phyloP scores from a whole-genome alignment of 345 rosid genomes.

The Isatis tinctoria region DNA sequence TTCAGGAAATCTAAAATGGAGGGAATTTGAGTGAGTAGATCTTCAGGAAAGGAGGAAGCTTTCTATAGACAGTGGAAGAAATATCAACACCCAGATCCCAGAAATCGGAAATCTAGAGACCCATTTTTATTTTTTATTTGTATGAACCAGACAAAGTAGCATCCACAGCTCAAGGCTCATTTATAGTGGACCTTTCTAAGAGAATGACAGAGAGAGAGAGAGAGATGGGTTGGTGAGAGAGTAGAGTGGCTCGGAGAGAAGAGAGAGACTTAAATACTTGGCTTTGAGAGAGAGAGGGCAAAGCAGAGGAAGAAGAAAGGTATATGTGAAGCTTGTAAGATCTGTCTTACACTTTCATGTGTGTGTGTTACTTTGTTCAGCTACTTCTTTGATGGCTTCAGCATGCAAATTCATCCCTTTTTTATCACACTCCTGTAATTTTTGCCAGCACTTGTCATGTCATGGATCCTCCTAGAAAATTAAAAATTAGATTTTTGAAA shows the following conservation, averaged over 20 bases:
- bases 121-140: constrained; percentile 10
- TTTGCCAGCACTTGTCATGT: constrained; percentile 28
- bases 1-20: constrained; percentile 10
- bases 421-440: constrained; percentile 13
- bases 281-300: constrained; percentile 3
- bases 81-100: constrained; percentile 45
- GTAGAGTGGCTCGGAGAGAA: constrained; percentile 29
- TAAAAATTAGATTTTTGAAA: neutral
- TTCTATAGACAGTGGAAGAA: constrained; percentile 4
- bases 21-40: constrained; percentile 9
- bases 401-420: constrained; percentile 34
- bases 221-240: constrained; percentile 34
- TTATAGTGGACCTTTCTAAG: constrained; percentile 30
- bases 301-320: constrained; percentile 35
- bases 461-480: neutral
- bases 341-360: constrained; percentile 33
- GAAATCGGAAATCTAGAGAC: constrained; percentile 33
- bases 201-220: constrained; percentile 37
- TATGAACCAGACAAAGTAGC: constrained; percentile 29
- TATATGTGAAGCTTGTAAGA: constrained; percentile 35
- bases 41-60: constrained; percentile 24
- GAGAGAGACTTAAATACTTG: constrained; percentile 24
- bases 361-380: constrained; percentile 32
- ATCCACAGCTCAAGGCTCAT: constrained; percentile 36
- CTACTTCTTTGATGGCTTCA: constrained; percentile 27